Evolutionary conservation across 352 stramenopile species (phyloP).

Genomic region (Discostella stelligera): DNA sequence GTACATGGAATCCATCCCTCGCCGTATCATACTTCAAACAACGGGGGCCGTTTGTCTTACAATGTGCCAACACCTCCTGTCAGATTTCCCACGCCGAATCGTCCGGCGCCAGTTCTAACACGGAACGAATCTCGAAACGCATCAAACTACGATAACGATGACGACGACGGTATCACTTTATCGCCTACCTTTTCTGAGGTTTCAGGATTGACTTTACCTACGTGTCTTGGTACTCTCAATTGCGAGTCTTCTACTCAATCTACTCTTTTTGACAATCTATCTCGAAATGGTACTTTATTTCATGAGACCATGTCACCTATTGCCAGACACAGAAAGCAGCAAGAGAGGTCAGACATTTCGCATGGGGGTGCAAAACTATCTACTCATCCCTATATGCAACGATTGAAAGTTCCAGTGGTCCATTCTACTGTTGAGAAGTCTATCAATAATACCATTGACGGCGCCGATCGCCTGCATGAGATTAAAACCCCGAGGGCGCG

Average conservation of each 20-base stretch:
- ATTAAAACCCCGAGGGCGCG: slow-evolving; percentile 27
- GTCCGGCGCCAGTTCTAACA: slow-evolving; percentile 17
- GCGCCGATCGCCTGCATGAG: slow-evolving; percentile 6
- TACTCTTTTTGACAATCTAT: slow-evolving; percentile 36
- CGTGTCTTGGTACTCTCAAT: slow-evolving; percentile 28
- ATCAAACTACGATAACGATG: slow-evolving; percentile 24
- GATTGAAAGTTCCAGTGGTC: slow-evolving; percentile 9
- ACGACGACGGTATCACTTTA: slow-evolving; percentile 55
- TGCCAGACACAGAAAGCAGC: slow-evolving; percentile 33
- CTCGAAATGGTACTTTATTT: slow-evolving; percentile 20
- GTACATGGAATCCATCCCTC: slow-evolving; percentile 5
- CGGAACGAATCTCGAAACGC: slow-evolving; percentile 22
- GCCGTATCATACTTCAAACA: slow-evolving; percentile 1
- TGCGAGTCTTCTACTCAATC: slow-evolving; percentile 13
- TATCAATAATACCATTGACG: neutral
- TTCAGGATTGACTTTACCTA: slow-evolving; percentile 46
- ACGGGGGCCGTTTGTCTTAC: neutral
- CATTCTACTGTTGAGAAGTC: neutral
- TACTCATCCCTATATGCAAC: slow-evolving; percentile 37
- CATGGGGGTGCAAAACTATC: slow-evolving; percentile 16
- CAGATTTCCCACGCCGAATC: slow-evolving; percentile 12
- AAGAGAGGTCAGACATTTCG: slow-evolving; percentile 7
- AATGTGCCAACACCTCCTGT: neutral
- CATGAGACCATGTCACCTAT: slow-evolving; percentile 47
- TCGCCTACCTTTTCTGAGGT: slow-evolving; percentile 52